Evolutionary conservation across 2,329 filamentous ascomycete genomes (phyloP).

Genomic region (Podosphaera aphanis): DNA sequence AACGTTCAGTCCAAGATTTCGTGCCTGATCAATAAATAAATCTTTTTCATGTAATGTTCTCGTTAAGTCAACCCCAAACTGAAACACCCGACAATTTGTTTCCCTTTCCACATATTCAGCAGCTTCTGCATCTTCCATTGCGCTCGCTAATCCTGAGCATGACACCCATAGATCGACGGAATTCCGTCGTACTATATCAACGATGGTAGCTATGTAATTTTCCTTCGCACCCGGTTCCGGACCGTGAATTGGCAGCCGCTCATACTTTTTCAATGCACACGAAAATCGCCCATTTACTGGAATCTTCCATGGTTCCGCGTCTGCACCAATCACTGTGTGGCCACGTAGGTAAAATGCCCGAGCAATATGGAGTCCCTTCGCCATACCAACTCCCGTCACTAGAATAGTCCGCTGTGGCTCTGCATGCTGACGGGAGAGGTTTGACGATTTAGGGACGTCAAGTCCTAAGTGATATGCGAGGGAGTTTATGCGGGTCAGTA

Average conservation of each 20-base stretch:
- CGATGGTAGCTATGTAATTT: slow-evolving; percentile 30
- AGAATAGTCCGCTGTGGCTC: slow-evolving; percentile 26
- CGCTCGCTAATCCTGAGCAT: slow-evolving; percentile 44
- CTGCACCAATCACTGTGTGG: slow-evolving; percentile 48
- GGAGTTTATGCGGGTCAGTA: slow-evolving; percentile 2
- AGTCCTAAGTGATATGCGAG: neutral
- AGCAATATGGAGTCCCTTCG: slow-evolving; percentile 43
- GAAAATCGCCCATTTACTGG: slow-evolving; percentile 10
- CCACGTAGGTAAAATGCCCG: slow-evolving; percentile 39
- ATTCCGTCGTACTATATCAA: slow-evolving; percentile 35
- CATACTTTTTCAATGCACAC: slow-evolving; percentile 6
- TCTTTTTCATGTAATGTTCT: slow-evolving; percentile 39
- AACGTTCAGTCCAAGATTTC: slow-evolving; percentile 27
- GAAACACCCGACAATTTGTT: slow-evolving; percentile 36
- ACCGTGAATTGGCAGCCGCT: slow-evolving; percentile 17
- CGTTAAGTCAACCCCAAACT: slow-evolving; percentile 34
- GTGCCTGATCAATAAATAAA: slow-evolving; percentile 35
- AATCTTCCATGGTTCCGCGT: slow-evolving; percentile 23
- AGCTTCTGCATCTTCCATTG: slow-evolving; percentile 41
- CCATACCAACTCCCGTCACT: slow-evolving; percentile 50
- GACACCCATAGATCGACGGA: slow-evolving; percentile 49
- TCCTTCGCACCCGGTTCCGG: slow-evolving; percentile 11
- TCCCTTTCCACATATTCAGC: slow-evolving; percentile 34
- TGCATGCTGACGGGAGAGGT: neutral
- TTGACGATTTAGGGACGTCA: neutral